Conservation (phyloP, 768 basidiomycete genomes). For the Suillus discolor region DNA sequence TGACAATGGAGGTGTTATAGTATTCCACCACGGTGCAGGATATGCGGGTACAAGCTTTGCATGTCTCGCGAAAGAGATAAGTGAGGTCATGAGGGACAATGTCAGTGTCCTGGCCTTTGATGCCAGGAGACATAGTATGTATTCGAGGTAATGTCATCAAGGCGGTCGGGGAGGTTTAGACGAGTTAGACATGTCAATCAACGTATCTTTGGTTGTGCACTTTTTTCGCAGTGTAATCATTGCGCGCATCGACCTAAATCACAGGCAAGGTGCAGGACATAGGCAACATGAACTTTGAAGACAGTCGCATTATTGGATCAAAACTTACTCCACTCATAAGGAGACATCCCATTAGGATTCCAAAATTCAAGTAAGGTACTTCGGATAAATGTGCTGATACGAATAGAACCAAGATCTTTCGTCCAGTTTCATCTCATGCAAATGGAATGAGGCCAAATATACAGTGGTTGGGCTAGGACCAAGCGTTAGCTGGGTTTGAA, state of each 20-base stretch:
- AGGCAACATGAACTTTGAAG: not conserved
- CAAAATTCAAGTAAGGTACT: not conserved
- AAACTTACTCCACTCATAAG: not conserved
- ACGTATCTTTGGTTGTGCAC: not conserved
- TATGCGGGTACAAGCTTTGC: conserved; percentile 91
- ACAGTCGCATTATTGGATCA: not conserved
- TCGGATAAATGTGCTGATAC: not conserved
- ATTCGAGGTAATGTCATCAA: conserved; percentile 41
- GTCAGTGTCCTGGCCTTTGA: conserved; percentile 84
- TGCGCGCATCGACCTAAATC: too few relatives aligned
- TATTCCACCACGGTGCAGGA: conserved; percentile 96
- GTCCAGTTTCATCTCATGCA: too few relatives aligned
- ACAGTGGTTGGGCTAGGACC: too few relatives aligned
- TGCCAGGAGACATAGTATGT: conserved; percentile 83
- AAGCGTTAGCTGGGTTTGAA: too few relatives aligned
- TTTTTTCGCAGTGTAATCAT: not conserved
- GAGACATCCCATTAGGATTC: not conserved
- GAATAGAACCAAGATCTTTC: too few relatives aligned
- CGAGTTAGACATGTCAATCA: not conserved
- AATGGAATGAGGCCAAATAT: too few relatives aligned
- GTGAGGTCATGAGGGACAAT: conserved; percentile 59
- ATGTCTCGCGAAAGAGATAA: conserved; percentile 81
- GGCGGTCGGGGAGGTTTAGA: conserved; percentile 53
- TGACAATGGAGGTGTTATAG: conserved; percentile 62
- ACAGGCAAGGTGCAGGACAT: too few relatives aligned